A percentile compares a stretch with the other conserved stretches of the same genome.
Evolutionary conservation across 352 stramenopile species (phyloP).

Genomic region (Phytophthora sojae): DNA sequence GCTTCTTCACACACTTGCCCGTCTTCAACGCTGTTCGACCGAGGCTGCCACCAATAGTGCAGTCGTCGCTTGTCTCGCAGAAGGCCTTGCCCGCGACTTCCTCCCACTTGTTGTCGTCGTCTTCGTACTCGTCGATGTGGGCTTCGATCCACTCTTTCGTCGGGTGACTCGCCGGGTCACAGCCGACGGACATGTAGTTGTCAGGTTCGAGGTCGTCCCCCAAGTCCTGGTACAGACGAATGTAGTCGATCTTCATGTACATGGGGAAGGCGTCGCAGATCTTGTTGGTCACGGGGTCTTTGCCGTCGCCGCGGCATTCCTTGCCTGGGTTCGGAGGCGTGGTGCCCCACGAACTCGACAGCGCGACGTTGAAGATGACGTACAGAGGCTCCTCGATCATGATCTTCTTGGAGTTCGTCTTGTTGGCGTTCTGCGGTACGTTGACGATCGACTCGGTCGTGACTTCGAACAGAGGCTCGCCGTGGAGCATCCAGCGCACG

Average conservation of each 20-base stretch:
- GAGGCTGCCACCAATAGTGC: constrained; percentile 36
- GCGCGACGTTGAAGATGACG: constrained; percentile 93
- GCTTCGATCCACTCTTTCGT: constrained; percentile 47
- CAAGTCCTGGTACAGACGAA: constrained; percentile 84
- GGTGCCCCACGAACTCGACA: constrained; percentile 75
- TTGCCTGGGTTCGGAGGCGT: constrained; percentile 29
- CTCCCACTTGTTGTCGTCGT: constrained; percentile 42
- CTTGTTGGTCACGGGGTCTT: constrained; percentile 44
- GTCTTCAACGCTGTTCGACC: constrained; percentile 36
- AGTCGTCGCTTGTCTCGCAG: constrained; percentile 56
- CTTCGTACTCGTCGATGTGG: constrained; percentile 46
- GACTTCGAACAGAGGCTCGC: constrained; percentile 60
- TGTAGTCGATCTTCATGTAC: constrained; percentile 81
- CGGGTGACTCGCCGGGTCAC: constrained; percentile 42
- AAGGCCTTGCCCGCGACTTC: constrained; percentile 49
- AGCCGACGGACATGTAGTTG: constrained; percentile 41
- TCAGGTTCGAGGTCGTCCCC: constrained; percentile 29
- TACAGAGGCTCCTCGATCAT: constrained; percentile 93
- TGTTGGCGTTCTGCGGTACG: constrained; percentile 45
- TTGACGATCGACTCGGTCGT: constrained; percentile 50
- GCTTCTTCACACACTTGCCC: constrained; percentile 50
- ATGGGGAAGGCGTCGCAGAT: constrained; percentile 56
- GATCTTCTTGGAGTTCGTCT: constrained; percentile 74
- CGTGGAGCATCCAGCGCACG: constrained; percentile 66
- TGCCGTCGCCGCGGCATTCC: constrained; percentile 36